Conservation (phyloP, 345 rosid species). For the Melaleuca quinquenervia region DNA sequence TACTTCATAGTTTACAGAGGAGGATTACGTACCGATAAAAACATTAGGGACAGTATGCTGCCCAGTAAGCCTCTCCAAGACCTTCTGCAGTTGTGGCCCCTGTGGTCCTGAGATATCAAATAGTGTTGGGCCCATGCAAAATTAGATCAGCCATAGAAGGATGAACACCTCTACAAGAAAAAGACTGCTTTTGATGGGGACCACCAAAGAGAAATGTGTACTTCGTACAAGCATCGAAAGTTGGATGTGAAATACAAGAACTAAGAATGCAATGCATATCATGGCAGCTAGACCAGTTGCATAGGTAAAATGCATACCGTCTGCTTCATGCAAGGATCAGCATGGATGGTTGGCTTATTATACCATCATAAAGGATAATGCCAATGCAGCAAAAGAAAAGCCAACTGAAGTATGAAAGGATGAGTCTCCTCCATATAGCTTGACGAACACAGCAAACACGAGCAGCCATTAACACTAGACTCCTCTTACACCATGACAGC, state of each 20-base stretch:
- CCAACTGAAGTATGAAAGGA: background rate
- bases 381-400: background rate
- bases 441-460: background rate
- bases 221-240: background rate
- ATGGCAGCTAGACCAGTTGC: background rate
- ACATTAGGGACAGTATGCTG: constrained; percentile 96
- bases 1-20: background rate
- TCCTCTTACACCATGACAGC: background rate
- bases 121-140: background rate
- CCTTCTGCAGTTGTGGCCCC: constrained; percentile 83
- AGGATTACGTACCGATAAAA: constrained; percentile 53
- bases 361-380: background rate
- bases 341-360: background rate
- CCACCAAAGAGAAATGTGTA: accelerated
- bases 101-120: constrained; percentile 47
- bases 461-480: background rate
- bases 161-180: background rate
- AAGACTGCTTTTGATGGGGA: background rate
- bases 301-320: background rate
- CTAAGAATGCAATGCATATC: background rate
- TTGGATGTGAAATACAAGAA: background rate
- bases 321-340: background rate
- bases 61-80: constrained; percentile 78
- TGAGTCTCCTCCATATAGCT: background rate
- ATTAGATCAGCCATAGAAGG: background rate